A percentile compares a stretch with the other conserved stretches of the same genome.
Evolutionary conservation across 768 basidiomycete genomes (phyloP).

Genomic region (Hygrocybe punicea): DNA sequence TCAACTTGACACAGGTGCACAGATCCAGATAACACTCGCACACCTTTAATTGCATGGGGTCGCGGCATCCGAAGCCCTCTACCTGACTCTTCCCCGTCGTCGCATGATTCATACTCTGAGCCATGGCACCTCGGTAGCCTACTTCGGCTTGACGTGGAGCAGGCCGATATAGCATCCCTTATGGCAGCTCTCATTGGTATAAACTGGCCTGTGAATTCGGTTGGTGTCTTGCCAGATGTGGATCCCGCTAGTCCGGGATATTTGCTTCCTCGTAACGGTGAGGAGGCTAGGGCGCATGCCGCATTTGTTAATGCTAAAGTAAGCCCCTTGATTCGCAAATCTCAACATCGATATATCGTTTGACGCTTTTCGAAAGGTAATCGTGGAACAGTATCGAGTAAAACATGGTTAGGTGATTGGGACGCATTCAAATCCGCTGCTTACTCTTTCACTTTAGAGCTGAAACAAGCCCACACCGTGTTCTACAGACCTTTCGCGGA

Average conservation of each 20-base stretch:
- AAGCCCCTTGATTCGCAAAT: neutral
- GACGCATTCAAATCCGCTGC: neutral
- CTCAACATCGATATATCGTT: neutral
- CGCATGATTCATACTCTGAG: constrained; percentile 67
- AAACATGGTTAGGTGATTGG: constrained; percentile 58
- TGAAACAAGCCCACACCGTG: constrained; percentile 56
- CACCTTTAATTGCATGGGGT: constrained; percentile 82
- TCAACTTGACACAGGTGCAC: constrained; percentile 6
- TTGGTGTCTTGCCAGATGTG: constrained; percentile 76
- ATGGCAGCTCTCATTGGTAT: constrained; percentile 74
- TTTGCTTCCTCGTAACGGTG: constrained; percentile 44
- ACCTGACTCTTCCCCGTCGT: constrained; percentile 51
- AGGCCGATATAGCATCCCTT: constrained; percentile 76
- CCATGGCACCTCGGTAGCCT: constrained; percentile 61
- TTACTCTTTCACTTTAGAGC: constrained; percentile 40
- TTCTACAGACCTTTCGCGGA: constrained; percentile 60
- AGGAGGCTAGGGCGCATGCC: constrained; percentile 49
- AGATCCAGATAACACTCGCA: constrained; percentile 88
- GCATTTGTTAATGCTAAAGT: constrained; percentile 67
- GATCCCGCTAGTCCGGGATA: constrained; percentile 61
- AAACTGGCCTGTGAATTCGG: constrained; percentile 77
- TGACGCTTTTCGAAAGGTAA: constrained; percentile 38
- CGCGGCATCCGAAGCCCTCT: constrained; percentile 70
- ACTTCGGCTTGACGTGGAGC: constrained; percentile 70
- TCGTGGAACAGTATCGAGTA: constrained; percentile 72